Percentiles rank a stretch among this genome's conserved stretches.
Evolutionary conservation across 805 yeast genomes (phyloP).

Genomic region (Grigorovia yakushimaensis): DNA sequence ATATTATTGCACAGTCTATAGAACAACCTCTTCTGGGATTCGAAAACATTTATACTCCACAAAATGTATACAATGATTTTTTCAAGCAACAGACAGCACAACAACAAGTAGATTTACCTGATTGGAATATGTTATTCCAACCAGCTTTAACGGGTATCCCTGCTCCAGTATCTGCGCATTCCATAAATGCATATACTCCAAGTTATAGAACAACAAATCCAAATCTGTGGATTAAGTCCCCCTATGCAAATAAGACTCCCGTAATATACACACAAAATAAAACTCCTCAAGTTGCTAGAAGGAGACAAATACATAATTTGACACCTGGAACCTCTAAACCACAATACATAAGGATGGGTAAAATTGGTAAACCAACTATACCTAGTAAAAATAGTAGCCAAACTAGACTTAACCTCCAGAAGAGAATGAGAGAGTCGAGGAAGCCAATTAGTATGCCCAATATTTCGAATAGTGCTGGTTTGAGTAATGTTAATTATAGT

Average conservation of each 20-base stretch:
- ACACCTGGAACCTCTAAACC: slow-evolving; percentile 1
- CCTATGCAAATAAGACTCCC: slow-evolving; percentile 2
- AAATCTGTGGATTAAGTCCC: slow-evolving; percentile 8
- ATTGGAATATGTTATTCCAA: slow-evolving; percentile 6
- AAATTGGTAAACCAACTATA: slow-evolving; percentile 2
- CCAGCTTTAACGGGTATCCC: background rate
- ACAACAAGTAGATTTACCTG: slow-evolving; percentile 3
- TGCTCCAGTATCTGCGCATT: slow-evolving; percentile 1
- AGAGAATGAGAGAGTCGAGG: background rate
- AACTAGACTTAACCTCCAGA: background rate
- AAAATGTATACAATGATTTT: slow-evolving; percentile 2
- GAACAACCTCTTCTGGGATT: slow-evolving; percentile 7
- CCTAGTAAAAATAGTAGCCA: background rate
- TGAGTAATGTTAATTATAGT: background rate
- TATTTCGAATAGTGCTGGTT: background rate
- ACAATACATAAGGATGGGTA: slow-evolving; percentile 1
- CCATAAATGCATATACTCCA: slow-evolving; percentile 4
- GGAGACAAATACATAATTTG: slow-evolving; percentile 4
- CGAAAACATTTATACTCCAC: slow-evolving; percentile 8
- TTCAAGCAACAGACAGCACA: slow-evolving; percentile 1
- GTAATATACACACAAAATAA: slow-evolving; percentile 3
- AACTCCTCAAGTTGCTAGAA: slow-evolving; percentile 4
- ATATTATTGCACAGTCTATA: slow-evolving; percentile 7
- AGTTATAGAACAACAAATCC: slow-evolving; percentile 1
- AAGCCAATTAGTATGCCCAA: background rate